Conservation (phyloP, 2,329 filamentous ascomycete genomes). For the Ophiobolus disseminans region DNA sequence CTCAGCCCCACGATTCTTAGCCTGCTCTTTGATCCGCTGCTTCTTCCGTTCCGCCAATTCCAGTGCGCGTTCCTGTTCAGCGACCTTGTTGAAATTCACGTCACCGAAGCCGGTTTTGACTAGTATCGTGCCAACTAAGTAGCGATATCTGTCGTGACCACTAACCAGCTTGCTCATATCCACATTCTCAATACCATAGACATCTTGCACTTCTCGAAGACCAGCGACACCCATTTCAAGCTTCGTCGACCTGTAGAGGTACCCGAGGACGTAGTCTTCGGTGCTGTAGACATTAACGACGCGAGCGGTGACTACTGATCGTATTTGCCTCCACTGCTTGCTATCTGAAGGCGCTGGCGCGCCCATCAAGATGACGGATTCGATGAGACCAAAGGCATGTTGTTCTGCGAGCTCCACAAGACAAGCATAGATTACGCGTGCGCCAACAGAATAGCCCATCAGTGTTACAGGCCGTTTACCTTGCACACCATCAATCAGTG, state of each 20-base stretch:
- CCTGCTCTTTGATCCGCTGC: constrained; percentile 34
- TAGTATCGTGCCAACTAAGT: constrained; percentile 56
- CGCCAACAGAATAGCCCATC: constrained; percentile 82
- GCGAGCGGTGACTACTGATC: constrained; percentile 78
- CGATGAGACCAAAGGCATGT: constrained; percentile 80
- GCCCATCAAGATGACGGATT: constrained; percentile 82
- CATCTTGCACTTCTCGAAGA: constrained; percentile 71
- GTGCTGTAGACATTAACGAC: constrained; percentile 87
- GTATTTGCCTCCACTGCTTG: constrained; percentile 75
- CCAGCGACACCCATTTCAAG: constrained; percentile 84
- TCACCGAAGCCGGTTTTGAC: constrained; percentile 58
- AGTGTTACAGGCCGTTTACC: constrained; percentile 80
- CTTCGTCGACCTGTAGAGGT: constrained; percentile 82
- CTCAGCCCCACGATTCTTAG: constrained; percentile 23
- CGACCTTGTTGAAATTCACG: constrained; percentile 52
- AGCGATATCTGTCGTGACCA: constrained; percentile 59
- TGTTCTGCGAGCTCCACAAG: constrained; percentile 77
- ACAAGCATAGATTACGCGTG: constrained; percentile 81
- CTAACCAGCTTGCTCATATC: constrained; percentile 57
- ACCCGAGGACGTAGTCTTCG: constrained; percentile 85
- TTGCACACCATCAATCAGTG: constrained; percentile 78
- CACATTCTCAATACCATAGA: constrained; percentile 68
- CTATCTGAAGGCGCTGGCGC: constrained; percentile 75
- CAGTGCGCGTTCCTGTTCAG: constrained; percentile 49
- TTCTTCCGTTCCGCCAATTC: constrained; percentile 47